Conservation (phyloP, 2,329 filamentous ascomycete species). For the Zasmidium citrigriseum region DNA sequence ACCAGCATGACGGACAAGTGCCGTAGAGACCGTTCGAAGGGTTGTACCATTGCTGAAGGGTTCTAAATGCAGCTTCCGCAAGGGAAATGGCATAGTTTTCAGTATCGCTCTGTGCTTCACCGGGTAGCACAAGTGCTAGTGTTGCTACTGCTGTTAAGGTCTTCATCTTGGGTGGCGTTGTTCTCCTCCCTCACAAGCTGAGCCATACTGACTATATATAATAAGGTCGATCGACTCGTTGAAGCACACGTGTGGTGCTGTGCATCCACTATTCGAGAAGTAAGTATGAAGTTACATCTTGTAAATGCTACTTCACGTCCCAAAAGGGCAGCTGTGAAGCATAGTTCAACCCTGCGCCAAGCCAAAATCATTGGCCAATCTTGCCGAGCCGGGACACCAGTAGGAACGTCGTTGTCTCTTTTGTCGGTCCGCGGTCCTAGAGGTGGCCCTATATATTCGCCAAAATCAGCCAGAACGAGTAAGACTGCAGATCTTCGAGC, state of each 20-base stretch:
- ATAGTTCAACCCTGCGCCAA: background rate
- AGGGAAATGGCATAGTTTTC: background rate
- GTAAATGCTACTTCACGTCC: background rate
- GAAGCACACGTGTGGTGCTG: background rate
- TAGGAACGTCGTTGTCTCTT: background rate
- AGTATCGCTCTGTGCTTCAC: background rate
- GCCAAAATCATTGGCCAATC: background rate
- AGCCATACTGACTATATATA: background rate
- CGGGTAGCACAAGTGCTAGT: background rate
- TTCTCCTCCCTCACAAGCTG: background rate
- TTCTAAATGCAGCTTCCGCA: slow-evolving; percentile 21
- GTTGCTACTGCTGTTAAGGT: background rate
- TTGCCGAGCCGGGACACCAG: background rate
- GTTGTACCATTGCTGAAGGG: slow-evolving; percentile 30
- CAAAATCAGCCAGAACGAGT: too few species aligned
- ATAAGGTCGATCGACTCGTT: background rate
- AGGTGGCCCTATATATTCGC: too few species aligned
- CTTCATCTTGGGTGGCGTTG: background rate
- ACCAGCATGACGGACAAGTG: background rate
- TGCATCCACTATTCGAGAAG: background rate
- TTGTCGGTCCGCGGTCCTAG: background rate
- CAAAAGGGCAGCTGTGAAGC: background rate
- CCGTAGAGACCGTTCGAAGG: slow-evolving; percentile 12
- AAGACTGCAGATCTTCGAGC: too few species aligned
- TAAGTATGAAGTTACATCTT: background rate